Evolutionary conservation across 163 green algal genomes (phyloP), one percentile per base, ranked within the genome.

Genomic region (Trebouxia gelatinosa): DNA sequence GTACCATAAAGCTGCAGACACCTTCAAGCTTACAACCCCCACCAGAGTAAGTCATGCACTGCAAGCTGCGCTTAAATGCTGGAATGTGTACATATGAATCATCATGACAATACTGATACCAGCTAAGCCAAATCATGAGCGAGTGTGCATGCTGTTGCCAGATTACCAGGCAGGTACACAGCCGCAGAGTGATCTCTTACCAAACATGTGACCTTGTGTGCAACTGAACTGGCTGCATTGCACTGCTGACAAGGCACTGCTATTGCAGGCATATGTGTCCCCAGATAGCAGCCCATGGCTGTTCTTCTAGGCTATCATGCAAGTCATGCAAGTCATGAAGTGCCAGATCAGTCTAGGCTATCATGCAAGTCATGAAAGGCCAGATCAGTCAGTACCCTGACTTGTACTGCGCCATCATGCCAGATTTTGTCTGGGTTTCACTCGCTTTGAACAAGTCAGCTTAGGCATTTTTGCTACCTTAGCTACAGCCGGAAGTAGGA

Each of bases 271-370:
- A 3, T 95, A 93, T 80, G 89, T 93, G 17, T 75, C 91, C 0
- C 91, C 91, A 6, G 88, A 95, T 75, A 77, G 91, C 76, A 80
- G 92, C 66, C 86, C 91, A 7, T 95, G 90, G 90, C 68, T 78
- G 11, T 93, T 92, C 83, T 93, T 92, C 74, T 92, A 78, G 32
- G 21, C n/a, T n/a, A n/a, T n/a, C n/a, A n/a, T n/a, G n/a, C n/a
- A n/a, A n/a, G n/a, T n/a, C n/a, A n/a, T n/a, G n/a, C n/a, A n/a
- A n/a, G n/a, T n/a, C n/a, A n/a, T n/a, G n/a, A n/a, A n/a, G n/a
- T n/a, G n/a, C n/a, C n/a, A n/a, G n/a, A n/a, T n/a, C n/a, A n/a
- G n/a, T n/a, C n/a, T n/a, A n/a, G n/a, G n/a, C n/a, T n/a, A n/a
- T n/a, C n/a, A n/a, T n/a, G n/a, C n/a, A n/a, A n/a, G n/a, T n/a